Evolutionary conservation across 106 monocot genomes (phyloP).

Genomic region (Phalaenopsis aphrodite): DNA sequence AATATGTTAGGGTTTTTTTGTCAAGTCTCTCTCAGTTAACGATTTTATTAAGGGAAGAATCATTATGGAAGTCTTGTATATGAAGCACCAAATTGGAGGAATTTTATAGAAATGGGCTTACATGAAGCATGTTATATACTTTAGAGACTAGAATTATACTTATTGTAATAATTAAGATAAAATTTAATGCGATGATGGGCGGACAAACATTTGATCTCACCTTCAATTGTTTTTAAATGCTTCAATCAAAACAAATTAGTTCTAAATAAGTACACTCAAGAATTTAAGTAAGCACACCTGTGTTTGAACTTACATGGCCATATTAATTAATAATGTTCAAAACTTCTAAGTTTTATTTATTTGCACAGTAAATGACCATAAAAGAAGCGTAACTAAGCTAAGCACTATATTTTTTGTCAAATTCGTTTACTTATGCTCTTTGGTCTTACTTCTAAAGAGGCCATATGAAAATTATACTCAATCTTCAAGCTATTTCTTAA

Average conservation of each 20-base stretch:
- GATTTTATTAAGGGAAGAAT: too few relatives aligned
- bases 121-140: too few relatives aligned
- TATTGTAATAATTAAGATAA: too few relatives aligned
- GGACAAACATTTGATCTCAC: background rate
- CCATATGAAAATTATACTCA: background rate
- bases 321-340: background rate
- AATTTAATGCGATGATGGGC: too few relatives aligned
- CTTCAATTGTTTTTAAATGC: background rate
- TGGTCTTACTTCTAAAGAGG: background rate
- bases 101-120: too few relatives aligned
- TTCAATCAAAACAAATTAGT: background rate
- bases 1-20: too few relatives aligned
- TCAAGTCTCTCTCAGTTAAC: too few relatives aligned
- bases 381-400: background rate
- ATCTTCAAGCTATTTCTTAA: background rate
- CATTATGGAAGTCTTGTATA: too few relatives aligned
- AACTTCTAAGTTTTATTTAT: background rate
- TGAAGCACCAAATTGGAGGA: too few relatives aligned
- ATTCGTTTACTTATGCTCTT: background rate
- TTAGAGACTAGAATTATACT: too few relatives aligned
- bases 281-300: background rate
- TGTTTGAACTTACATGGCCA: background rate
- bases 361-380: background rate
- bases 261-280: background rate
- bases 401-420: background rate